These are phyloP conservation scores for Chlorella sp. DNA, from an alignment of 139 green algal genomes.

Conservation along the genomic window DNA sequence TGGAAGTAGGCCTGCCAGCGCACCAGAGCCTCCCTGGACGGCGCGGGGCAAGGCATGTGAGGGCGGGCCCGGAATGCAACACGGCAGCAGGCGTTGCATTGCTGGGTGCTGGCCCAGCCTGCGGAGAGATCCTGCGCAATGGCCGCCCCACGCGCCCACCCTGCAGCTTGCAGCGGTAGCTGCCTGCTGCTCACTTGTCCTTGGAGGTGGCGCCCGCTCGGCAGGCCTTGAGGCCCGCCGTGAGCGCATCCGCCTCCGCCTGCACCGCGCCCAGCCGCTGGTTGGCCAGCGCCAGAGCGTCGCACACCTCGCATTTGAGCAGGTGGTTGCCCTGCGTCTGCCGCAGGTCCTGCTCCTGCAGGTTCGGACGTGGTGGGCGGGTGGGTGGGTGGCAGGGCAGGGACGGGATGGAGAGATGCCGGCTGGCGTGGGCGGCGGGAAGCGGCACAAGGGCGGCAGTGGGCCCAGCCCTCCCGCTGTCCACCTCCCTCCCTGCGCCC, in stretches of 20 bases:
- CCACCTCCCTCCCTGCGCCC: no score
- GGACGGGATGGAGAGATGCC: background rate
- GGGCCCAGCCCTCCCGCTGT: no score
- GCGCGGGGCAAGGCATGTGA: background rate
- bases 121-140: no score
- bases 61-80: background rate
- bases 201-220: slow-evolving; percentile 16
- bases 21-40: slow-evolving; percentile 18
- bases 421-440: background rate
- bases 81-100: no score
- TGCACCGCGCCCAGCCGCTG: slow-evolving; percentile 28
- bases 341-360: slow-evolving; percentile 27
- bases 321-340: slow-evolving; percentile 5
- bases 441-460: background rate
- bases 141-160: no score
- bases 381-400: background rate
- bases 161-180: no score
- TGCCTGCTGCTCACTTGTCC: slow-evolving; percentile 31
- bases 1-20: slow-evolving; percentile 35
- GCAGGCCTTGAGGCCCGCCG: slow-evolving; percentile 16
- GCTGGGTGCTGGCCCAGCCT: no score
- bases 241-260: background rate
- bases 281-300: slow-evolving; percentile 21
- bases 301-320: slow-evolving; percentile 29
- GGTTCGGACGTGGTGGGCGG: background rate